Conservation (phyloP, 805 yeast species). For the Candida sphagnicola region DNA sequence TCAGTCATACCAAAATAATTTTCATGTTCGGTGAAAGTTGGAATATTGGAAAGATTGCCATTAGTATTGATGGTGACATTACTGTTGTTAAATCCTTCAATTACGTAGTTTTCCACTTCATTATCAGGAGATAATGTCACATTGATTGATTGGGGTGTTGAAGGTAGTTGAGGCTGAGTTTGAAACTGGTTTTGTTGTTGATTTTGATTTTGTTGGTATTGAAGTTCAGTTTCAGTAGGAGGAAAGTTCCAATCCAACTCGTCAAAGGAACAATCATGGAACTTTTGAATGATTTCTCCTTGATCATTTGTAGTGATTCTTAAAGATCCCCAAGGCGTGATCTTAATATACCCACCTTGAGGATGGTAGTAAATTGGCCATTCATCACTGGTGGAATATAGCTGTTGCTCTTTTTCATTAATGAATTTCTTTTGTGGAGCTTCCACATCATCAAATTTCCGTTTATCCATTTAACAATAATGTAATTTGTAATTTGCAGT, state of each 20-base stretch:
- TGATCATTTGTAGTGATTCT: conserved; percentile 28
- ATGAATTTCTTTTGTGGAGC: conserved; percentile 10
- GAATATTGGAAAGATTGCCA: conserved; percentile 18
- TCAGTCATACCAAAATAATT: conserved; percentile 36
- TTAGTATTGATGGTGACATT: not conserved
- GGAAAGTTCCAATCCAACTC: conserved; percentile 14
- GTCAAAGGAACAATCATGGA: conserved; percentile 40
- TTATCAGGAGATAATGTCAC: conserved; percentile 2
- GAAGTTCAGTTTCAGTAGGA: too few species aligned
- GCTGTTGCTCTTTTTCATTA: conserved; percentile 12
- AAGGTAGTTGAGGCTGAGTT: not conserved
- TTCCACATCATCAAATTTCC: conserved; percentile 9
- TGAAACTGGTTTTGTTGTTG: not conserved
- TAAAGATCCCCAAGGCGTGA: conserved; percentile 62
- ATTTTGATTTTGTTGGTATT: not conserved
- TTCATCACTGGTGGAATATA: conserved; percentile 28
- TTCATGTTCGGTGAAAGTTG: conserved; percentile 25
- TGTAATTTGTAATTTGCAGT: too few species aligned
- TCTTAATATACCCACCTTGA: conserved; percentile 57
- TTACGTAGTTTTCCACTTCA: conserved; percentile 1
- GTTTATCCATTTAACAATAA: conserved; percentile 11
- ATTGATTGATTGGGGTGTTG: conserved; percentile 2
- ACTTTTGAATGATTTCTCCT: conserved; percentile 43
- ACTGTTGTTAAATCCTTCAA: conserved; percentile 24
- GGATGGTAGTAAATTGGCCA: conserved; percentile 60